Conservation (phyloP, 495 filamentous ascomycete species). For the Lasiosphaeris hirsuta region DNA sequence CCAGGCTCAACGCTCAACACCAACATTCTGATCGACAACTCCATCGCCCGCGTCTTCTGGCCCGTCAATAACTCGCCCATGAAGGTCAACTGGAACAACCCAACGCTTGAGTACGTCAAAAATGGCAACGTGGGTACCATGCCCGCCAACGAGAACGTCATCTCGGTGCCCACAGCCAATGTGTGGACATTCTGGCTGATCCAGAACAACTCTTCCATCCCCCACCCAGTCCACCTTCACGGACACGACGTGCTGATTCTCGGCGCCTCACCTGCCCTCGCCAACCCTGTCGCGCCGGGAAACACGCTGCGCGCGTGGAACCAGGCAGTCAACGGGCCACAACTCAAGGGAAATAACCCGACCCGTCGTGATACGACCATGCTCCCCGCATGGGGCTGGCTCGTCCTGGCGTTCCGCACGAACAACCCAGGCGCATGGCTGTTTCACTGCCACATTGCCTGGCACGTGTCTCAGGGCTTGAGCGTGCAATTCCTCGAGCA, state of each 20-base stretch:
- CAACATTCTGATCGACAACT: constrained; percentile 21
- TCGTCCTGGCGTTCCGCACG: constrained; percentile 50
- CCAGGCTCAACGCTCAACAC: constrained; percentile 21
- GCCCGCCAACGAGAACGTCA: constrained; percentile 22
- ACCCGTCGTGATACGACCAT: constrained; percentile 60
- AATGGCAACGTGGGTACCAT: constrained; percentile 22
- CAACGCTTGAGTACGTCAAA: constrained; percentile 33
- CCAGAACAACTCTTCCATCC: constrained; percentile 42
- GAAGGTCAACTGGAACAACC: constrained; percentile 32
- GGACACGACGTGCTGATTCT: constrained; percentile 56
- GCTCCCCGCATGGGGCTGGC: constrained; percentile 46
- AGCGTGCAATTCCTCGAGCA: constrained; percentile 45
- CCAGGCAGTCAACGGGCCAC: constrained; percentile 18
- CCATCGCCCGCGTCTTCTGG: constrained; percentile 31
- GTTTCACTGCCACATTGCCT: constrained; percentile 45
- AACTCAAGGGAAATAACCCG: constrained; percentile 41
- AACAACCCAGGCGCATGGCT: constrained; percentile 53
- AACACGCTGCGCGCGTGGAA: constrained; percentile 30
- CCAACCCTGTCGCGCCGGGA: constrained; percentile 13
- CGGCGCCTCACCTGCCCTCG: constrained; percentile 33
- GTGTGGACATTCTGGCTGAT: constrained; percentile 41
- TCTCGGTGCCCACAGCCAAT: constrained; percentile 19
- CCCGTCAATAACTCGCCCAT: constrained; percentile 33
- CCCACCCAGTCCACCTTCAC: constrained; percentile 49
- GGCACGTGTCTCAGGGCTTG: constrained; percentile 46